These are phyloP conservation scores for Penicillium polonicum DNA, from an alignment of 2,329 filamentous ascomycete species.

Conservation along the genomic window DNA sequence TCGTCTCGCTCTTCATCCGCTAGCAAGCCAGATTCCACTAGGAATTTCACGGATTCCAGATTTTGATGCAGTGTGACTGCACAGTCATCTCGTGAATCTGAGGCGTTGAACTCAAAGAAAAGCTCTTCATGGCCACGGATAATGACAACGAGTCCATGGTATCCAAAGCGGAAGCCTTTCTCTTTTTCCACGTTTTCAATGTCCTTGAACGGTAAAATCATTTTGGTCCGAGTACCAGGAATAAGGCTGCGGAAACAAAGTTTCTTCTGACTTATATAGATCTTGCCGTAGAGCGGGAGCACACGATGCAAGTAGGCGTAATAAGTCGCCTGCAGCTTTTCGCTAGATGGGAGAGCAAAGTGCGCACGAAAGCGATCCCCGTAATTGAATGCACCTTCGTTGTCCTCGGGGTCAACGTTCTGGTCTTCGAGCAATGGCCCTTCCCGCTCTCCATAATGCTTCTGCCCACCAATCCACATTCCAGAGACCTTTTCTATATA, in stretches of 20 bases:
- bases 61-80: slow-evolving; percentile 74
- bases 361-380: slow-evolving; percentile 77
- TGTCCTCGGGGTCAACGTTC: slow-evolving; percentile 55
- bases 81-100: slow-evolving; percentile 83
- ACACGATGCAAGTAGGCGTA: slow-evolving; percentile 91
- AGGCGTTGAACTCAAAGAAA: slow-evolving; percentile 86
- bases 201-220: slow-evolving; percentile 86
- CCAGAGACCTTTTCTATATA: slow-evolving; percentile 96
- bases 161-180: slow-evolving; percentile 89
- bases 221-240: slow-evolving; percentile 84
- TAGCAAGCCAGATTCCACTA: slow-evolving; percentile 68
- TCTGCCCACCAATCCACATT: slow-evolving; percentile 90
- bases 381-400: slow-evolving; percentile 53
- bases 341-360: slow-evolving; percentile 81
- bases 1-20: slow-evolving; percentile 67
- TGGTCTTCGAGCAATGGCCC: slow-evolving; percentile 65
- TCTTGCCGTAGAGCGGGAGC: slow-evolving; percentile 89
- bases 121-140: slow-evolving; percentile 93
- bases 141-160: slow-evolving; percentile 85
- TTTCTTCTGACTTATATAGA: slow-evolving; percentile 83
- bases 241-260: slow-evolving; percentile 93
- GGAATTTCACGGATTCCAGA: slow-evolving; percentile 68
- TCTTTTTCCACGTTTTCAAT: slow-evolving; percentile 93
- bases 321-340: slow-evolving; percentile 83
- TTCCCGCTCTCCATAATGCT: slow-evolving; percentile 79